These are phyloP conservation scores for Neofusicoccum kwambonambiense DNA, from an alignment of 2,329 filamentous ascomycete species.

Conservation along the genomic window DNA sequence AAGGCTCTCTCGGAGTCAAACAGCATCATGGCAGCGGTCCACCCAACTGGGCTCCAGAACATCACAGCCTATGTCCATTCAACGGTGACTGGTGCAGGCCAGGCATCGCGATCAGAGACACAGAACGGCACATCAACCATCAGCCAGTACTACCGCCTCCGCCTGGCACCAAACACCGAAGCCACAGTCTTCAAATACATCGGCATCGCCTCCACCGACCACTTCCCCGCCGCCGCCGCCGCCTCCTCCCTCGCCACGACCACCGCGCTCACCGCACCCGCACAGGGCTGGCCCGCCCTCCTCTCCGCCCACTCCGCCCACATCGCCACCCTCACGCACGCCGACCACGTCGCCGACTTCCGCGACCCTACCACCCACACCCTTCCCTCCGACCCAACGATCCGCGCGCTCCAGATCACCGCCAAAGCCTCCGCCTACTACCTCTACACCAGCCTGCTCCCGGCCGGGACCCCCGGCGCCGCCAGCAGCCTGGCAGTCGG, in stretches of 20 bases:
- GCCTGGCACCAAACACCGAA: constrained; percentile 52
- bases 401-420: neutral
- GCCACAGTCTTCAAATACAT: constrained; percentile 65
- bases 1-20: constrained; percentile 29
- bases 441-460: constrained; percentile 56
- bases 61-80: constrained; percentile 63
- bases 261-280: constrained; percentile 52
- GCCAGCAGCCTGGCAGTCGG: constrained; percentile 64
- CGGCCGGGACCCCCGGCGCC: constrained; percentile 41
- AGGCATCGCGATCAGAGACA: neutral
- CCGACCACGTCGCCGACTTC: constrained; percentile 59
- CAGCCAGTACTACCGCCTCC: neutral
- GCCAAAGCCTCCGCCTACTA: constrained; percentile 43
- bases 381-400: neutral
- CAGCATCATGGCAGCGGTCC: constrained; percentile 63
- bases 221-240: constrained; percentile 59
- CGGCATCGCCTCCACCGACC: constrained; percentile 67
- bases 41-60: constrained; percentile 60
- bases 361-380: neutral
- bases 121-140: neutral
- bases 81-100: constrained; percentile 43
- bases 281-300: constrained; percentile 56
- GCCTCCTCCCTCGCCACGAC: constrained; percentile 51
- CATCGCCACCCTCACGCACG: constrained; percentile 62
- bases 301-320: constrained; percentile 58